These are phyloP conservation scores for Babesia sp. DNA, from an alignment of 169 alveolate species.

Conservation along the genomic window DNA sequence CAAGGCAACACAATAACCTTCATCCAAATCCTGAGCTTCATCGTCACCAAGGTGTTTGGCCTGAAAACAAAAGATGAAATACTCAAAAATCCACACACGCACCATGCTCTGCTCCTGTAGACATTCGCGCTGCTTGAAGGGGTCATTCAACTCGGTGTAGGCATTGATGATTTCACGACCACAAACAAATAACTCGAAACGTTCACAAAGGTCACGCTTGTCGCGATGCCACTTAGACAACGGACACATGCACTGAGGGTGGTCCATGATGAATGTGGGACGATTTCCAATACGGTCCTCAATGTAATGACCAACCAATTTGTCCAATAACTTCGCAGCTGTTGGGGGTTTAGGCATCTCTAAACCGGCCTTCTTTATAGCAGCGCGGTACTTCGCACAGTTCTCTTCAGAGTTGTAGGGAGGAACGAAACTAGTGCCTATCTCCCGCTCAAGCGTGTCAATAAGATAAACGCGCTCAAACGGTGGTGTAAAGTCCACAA, in stretches of 20 bases:
- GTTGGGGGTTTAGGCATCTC: slow-evolving; percentile 79
- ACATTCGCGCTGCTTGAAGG: slow-evolving; percentile 86
- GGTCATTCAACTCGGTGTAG: slow-evolving; percentile 92
- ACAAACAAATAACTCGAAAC: slow-evolving; percentile 90
- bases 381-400: slow-evolving; percentile 66
- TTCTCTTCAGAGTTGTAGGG: slow-evolving; percentile 80
- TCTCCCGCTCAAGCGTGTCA: slow-evolving; percentile 84
- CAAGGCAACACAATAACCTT: slow-evolving; percentile 88
- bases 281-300: slow-evolving; percentile 89
- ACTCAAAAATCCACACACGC: background rate
- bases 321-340: slow-evolving; percentile 79
- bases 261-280: slow-evolving; percentile 97
- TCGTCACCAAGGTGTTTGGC: slow-evolving; percentile 77
- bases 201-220: slow-evolving; percentile 83
- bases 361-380: slow-evolving; percentile 68
- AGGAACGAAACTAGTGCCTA: slow-evolving; percentile 75
- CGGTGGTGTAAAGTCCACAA: slow-evolving; percentile 98
- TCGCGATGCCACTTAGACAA: slow-evolving; percentile 95
- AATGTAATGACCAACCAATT: slow-evolving; percentile 90
- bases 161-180: slow-evolving; percentile 90
- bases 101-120: slow-evolving; percentile 74
- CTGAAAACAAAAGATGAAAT: background rate
- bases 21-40: slow-evolving; percentile 70
- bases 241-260: slow-evolving; percentile 99
- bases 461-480: slow-evolving; percentile 91